Base-by-base conservation (phyloP, 768 basidiomycete genomes). In the Boletus pseudopeckii region DNA sequence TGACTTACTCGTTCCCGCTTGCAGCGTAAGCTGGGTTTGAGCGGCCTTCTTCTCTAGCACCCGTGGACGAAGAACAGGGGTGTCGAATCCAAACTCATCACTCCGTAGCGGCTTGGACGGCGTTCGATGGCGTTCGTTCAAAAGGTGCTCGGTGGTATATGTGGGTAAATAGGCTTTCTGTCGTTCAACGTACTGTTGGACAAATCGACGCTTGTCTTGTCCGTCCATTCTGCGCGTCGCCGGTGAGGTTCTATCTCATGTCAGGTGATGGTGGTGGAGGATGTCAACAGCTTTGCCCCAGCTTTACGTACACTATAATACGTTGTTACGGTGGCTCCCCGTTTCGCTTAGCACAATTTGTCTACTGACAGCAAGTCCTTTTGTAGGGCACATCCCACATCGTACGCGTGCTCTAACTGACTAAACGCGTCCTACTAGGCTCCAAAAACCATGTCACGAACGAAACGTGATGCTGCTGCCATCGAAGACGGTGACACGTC, bases 41-140 rank as follows among this genome's bases (percentile, higher is more conserved):
- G 36, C 3, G 36, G n/a, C 11, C 14, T 54, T 64, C n/a, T 48
- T 32, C 45, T 64, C 65, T 28, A 52, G 55, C 11, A 57, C 59
- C 8, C 84, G 77, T 33, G 84, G 73, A 56, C 76, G 79, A 36
- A 85, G 71, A 32, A 84, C 66, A 17, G 84, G 84, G 10, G 82
- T 85, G 37, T 72, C 77, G 57, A 84, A 80, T 5, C 75, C 76
- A 56, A 71, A 69, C 17, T 60, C 68, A 11, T 60, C 55, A 13
- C 47, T 53, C 33, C 34, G 51, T 38, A 38, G 48, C 4, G 20
- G 22, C 40, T 52, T 55, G 37, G 54, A 17, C 7, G 62, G 66
- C 5, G 63, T 61, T 18, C 33, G 43, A 39, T 7, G 33, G 50
- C 42, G 26, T 34, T 59, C 48, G 50, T 56, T 50, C 43, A 53